Base-by-base conservation (phyloP, 2,329 filamentous ascomycete genomes). In the Coniosporium tulheliwenetii region DNA sequence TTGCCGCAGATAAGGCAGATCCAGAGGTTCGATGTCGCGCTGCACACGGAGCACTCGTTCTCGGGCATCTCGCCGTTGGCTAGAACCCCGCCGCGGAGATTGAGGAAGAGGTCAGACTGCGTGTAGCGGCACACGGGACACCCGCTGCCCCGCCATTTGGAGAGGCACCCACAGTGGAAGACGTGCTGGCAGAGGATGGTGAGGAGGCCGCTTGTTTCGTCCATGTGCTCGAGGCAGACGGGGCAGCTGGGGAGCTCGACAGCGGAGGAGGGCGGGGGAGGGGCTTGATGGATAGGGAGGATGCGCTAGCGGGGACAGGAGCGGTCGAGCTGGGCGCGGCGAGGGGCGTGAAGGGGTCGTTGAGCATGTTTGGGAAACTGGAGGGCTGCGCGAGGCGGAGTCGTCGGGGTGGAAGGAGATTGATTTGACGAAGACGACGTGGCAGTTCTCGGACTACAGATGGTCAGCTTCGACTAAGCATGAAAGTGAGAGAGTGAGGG, bases 151-250 rank as follows among this genome's bases (percentile, higher is more conserved):
- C 84, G 85, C 91, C 91, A 98, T 56, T 91, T 96, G 54, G 94
- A 84, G 1, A 98, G 69, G 60, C 91, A 98, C 1, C 81, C 87
- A 56, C 91, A 96, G 58, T 98, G 91, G 56, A 98, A 98, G 39
- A 96, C 85, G 53, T 98, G 91, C 53, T 96, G 89, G 56, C 91
- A 98, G 29, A 93, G 79, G 34, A 96, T 96, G 1, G 91, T 98
- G 55, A 98, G 75, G 2, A 98, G 69, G 0, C 91, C 91, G 0
- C 86, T 93, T 0, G 87, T 95, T 57, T 96, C 89, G 53, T 98
- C 91, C 91, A 98, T 98, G 38, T 89, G 80, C 59, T 98, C 91
- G 5, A 98, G 71, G 49, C 91, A 98, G 8, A 98, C 91, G 0
- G 91, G 87, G 48, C 91, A 98, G 1, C 91, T 96, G 2, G 91